Evolutionary conservation across 139 green algal species (phyloP).

Genomic region (Picochlorum costavermella): DNA sequence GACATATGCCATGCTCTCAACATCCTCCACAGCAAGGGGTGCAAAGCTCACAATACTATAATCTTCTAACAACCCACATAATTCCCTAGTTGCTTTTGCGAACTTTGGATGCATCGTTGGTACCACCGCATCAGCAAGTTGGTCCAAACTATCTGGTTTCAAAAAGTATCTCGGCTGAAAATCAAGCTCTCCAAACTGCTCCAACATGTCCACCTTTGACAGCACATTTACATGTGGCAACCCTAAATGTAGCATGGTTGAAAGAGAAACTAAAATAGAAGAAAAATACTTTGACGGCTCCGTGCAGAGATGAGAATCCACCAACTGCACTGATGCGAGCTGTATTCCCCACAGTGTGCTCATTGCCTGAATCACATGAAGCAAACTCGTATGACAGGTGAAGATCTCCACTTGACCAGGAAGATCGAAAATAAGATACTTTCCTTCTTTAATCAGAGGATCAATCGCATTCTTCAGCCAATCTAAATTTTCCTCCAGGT

Average conservation of each 20-base stretch:
- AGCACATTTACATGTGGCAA: conserved; percentile 82
- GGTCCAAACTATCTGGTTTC: conserved; percentile 69
- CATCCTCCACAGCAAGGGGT: conserved; percentile 77
- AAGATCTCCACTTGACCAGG: conserved; percentile 98
- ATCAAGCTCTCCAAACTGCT: conserved; percentile 77
- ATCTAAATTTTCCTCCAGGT: conserved; percentile 90
- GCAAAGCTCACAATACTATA: conserved; percentile 79
- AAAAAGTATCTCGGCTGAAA: conserved; percentile 89
- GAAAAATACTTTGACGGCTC: conserved; percentile 79
- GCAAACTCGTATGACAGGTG: conserved; percentile 75
- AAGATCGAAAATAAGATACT: conserved; percentile 93
- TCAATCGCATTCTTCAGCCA: conserved; percentile 81
- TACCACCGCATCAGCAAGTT: conserved; percentile 50
- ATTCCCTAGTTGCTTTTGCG: conserved; percentile 4
- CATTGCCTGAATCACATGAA: conserved; percentile 77
- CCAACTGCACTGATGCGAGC: conserved; percentile 63
- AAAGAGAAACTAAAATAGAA: conserved; percentile 60
- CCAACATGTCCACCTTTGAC: conserved; percentile 78
- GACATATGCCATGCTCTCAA: conserved; percentile 43
- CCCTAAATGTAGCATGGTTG: conserved; percentile 94
- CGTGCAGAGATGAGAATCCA: conserved; percentile 85
- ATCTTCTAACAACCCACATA: conserved; percentile 69
- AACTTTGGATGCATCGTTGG: conserved; percentile 30
- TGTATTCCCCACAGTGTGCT: conserved; percentile 35
- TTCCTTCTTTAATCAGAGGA: not conserved